These are phyloP conservation scores for Mucor indicus DNA, from an alignment of 371 early-diverging fungal genomes.

Conservation along the genomic window DNA sequence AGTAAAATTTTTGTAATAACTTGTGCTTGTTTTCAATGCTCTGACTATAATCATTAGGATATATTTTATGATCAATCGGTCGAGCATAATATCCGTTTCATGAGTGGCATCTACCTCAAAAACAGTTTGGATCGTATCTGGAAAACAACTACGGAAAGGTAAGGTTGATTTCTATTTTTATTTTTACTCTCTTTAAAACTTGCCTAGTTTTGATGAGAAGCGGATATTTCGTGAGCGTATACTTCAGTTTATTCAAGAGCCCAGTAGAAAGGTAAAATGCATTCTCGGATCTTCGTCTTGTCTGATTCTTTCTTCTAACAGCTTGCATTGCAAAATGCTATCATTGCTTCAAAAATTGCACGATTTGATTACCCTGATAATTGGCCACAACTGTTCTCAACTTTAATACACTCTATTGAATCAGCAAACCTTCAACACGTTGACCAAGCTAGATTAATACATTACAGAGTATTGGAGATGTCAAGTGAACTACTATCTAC, in stretches of 20 bases:
- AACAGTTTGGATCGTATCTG: slow-evolving; percentile 89
- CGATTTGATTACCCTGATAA: slow-evolving; percentile 78
- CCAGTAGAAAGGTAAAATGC: slow-evolving; percentile 56
- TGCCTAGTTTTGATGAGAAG: slow-evolving; percentile 69
- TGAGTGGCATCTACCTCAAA: slow-evolving; percentile 81
- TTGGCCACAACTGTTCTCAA: slow-evolving; percentile 75
- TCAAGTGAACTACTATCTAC: slow-evolving; percentile 77
- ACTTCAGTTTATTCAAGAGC: slow-evolving; percentile 62
- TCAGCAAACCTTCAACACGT: slow-evolving; percentile 34
- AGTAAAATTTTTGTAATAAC: too few relatives aligned
- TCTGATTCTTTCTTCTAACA: slow-evolving; percentile 13
- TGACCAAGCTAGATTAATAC: slow-evolving; percentile 43
- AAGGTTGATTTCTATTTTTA: slow-evolving; percentile 9
- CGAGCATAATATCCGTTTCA: slow-evolving; percentile 65
- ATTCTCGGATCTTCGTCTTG: neutral
- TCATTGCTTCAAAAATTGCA: slow-evolving; percentile 74
- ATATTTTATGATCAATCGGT: slow-evolving; percentile 71
- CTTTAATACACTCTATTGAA: slow-evolving; percentile 61
- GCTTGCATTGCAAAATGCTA: slow-evolving; percentile 73
- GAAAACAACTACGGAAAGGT: slow-evolving; percentile 78
- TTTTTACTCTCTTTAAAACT: slow-evolving; percentile 37
- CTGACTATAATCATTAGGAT: slow-evolving; percentile 42
- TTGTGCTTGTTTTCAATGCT: too few relatives aligned
- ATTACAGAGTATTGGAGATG: slow-evolving; percentile 73
- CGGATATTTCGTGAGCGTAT: slow-evolving; percentile 56